Base-by-base conservation (phyloP, 371 early-diverging fungal species). In the Phascolomyces articulosus region DNA sequence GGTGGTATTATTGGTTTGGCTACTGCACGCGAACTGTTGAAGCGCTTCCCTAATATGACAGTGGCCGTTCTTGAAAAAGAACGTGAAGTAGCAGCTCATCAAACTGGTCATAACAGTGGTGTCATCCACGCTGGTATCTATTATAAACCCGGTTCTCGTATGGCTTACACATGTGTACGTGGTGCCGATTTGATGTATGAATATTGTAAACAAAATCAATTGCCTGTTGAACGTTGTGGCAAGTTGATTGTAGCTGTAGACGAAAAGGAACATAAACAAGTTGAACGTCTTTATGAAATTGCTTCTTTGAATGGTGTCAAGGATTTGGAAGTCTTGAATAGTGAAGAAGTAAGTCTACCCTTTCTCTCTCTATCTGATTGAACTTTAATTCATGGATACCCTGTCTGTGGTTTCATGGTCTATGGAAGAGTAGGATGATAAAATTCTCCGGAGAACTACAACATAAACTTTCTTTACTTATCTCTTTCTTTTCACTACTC, bases 91-190 rank as follows among this genome's bases (percentile, higher is more conserved):
- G 79, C 82, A 59, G 75, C 77, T 47, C 82, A 82, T 67, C 82
- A 82, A 57, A 75, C 82, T 3, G 82, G 82, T 26, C 82, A 82
- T 49, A 82, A 82, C 60, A 75, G 75, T 44, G 82, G 82, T 63
- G 82, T 82, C 16, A 81, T 81, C 28, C 82, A 81, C 60, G 82
- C 82, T 40, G 82, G 82, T 68, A 79, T 82, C 51, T 79, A 79
- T 47, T 79, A 79, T 48, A 77, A 77, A 55, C 82, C 82, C 26
- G 82, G 82, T 31, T 79, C 82, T 15, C 68, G 75, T 24, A 82
- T 82, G 82, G 82, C 82, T 1, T 69, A 79, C 38, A 79, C 79
- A 1, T 79, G 82, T 58, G 79, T 82, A 0, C 75, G 79, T 51
- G 82, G 82, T 38, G 75, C 72, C 31, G 79, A 78, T 49, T 53